These are phyloP conservation scores for Odontarrhena argentea DNA, from an alignment of 345 rosid genomes.

Conservation along the genomic window DNA sequence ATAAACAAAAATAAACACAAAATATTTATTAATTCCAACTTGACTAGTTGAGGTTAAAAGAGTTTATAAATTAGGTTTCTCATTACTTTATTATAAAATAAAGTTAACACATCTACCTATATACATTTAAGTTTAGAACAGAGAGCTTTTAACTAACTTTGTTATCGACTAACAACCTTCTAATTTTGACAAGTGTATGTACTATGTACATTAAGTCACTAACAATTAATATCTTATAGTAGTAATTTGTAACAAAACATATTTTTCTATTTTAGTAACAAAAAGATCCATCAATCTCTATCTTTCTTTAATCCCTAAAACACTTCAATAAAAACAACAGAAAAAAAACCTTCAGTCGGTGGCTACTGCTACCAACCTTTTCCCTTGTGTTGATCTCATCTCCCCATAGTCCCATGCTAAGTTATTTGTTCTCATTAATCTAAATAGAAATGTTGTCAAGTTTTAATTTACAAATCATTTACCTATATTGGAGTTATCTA, in stretches of 20 bases:
- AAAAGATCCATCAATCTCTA: background rate
- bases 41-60: slow-evolving; percentile 11
- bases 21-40: slow-evolving; percentile 5
- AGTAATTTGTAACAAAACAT: background rate
- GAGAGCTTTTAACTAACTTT: too few species aligned
- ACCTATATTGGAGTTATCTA: background rate
- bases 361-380: slow-evolving; percentile 19
- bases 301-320: background rate
- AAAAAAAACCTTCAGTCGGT: slow-evolving; percentile 12
- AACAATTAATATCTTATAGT: too few species aligned
- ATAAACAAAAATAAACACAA: background rate
- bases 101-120: too few species aligned
- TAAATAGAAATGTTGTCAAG: background rate
- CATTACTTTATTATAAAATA: too few species aligned
- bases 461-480: background rate
- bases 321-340: background rate
- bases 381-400: slow-evolving; percentile 16
- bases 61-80: too few species aligned
- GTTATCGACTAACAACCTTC: too few species aligned
- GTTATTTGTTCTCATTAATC: background rate
- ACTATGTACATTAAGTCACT: too few species aligned
- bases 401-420: slow-evolving; percentile 10
- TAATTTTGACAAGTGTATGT: too few species aligned
- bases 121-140: too few species aligned
- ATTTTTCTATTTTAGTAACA: background rate